These are phyloP conservation scores for Cyclotella baltica DNA, from an alignment of 108 stramenopile genomes.

Conservation along the genomic window DNA sequence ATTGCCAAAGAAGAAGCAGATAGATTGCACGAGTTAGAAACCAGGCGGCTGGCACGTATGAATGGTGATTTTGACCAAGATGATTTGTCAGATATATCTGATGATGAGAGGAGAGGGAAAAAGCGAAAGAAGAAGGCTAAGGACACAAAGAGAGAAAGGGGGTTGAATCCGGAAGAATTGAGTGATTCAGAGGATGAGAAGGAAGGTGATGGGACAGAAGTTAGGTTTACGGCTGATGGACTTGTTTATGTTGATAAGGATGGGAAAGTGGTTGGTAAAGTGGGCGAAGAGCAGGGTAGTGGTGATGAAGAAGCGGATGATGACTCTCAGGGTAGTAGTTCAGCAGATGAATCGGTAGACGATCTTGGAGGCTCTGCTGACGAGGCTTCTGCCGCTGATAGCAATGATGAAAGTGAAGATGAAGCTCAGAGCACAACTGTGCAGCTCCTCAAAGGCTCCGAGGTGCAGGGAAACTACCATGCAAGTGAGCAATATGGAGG, in stretches of 20 bases:
- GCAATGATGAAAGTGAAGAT: conserved; percentile 50
- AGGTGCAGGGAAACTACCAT: conserved; percentile 80
- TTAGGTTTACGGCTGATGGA: conserved; percentile 85
- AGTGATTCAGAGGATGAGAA: conserved; percentile 71
- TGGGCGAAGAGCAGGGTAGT: conserved; percentile 54
- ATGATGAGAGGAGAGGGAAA: conserved; percentile 54
- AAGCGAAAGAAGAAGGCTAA: conserved; percentile 27
- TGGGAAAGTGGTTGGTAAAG: conserved; percentile 73
- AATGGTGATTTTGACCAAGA: conserved; percentile 88
- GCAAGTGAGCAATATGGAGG: conserved; percentile 83
- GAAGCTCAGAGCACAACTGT: conserved; percentile 18
- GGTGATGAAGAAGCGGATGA: conserved; percentile 32
- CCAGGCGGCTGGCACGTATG: conserved; percentile 91
- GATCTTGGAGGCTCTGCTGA: conserved; percentile 43
- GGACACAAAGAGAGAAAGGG: conserved; percentile 16
- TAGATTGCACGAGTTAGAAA: conserved; percentile 88
- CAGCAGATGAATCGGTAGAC: conserved; percentile 16
- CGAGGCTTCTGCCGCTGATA: conserved; percentile 49
- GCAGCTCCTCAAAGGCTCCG: conserved; percentile 62
- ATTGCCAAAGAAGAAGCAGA: conserved; percentile 94
- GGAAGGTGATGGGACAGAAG: conserved; percentile 53
- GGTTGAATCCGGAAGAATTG: conserved; percentile 68
- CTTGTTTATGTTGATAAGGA: conserved; percentile 75
- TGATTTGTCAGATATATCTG: conserved; percentile 84
- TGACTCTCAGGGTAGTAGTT: conserved; percentile 29